Evolutionary conservation across 352 stramenopile genomes (phyloP).

Genomic region (Aphanomyces euteiches): DNA sequence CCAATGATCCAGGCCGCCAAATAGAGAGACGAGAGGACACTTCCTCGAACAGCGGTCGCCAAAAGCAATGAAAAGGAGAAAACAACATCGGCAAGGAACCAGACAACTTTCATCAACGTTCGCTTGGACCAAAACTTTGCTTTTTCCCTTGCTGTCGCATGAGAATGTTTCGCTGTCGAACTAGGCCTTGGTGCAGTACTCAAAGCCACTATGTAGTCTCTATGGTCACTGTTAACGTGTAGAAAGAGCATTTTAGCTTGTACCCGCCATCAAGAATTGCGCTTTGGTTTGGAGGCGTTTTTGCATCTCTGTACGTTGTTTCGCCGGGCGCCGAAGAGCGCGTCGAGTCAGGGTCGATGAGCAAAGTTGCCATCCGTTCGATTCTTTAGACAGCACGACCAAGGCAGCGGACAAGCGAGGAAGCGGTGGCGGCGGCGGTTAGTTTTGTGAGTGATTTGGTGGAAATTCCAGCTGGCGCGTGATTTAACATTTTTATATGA

Average conservation of each 20-base stretch:
- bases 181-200: neutral
- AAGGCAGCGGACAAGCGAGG: too few relatives aligned
- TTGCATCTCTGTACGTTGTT: neutral
- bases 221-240: slow-evolving; percentile 1
- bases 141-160: neutral
- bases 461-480: too few relatives aligned
- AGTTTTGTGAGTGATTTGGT: too few relatives aligned
- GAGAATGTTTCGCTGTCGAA: neutral
- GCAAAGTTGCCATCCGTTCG: too few relatives aligned
- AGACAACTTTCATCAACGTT: slow-evolving; percentile 25
- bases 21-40: slow-evolving; percentile 16
- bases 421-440: too few relatives aligned
- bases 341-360: too few relatives aligned
- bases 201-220: neutral
- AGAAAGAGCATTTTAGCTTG: neutral
- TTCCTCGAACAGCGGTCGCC: slow-evolving; percentile 10
- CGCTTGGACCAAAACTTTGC: slow-evolving; percentile 19
- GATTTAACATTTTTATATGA: too few relatives aligned
- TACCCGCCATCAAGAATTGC: neutral
- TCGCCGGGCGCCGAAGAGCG: too few relatives aligned
- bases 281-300: slow-evolving; percentile 12
- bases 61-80: slow-evolving; percentile 25
- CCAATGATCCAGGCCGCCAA: slow-evolving; percentile 33
- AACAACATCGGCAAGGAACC: slow-evolving; percentile 26
- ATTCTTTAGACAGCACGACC: too few relatives aligned